These are phyloP conservation scores for Globisporangium nagaii DNA, from an alignment of 352 stramenopile genomes.

Conservation along the genomic window DNA sequence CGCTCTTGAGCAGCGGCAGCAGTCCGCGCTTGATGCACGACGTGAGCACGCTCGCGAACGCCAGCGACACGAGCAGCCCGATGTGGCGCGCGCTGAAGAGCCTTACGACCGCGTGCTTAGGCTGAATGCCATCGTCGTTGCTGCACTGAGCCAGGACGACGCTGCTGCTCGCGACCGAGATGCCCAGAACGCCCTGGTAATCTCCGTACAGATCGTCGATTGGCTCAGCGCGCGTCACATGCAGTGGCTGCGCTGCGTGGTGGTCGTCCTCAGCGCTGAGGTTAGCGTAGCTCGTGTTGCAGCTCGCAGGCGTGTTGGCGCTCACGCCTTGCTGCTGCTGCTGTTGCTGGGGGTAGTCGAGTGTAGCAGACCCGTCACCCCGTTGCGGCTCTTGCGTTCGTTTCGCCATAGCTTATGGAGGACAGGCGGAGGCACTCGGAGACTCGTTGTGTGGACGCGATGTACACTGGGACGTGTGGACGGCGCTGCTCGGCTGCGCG, in stretches of 20 bases:
- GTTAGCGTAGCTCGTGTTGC: conserved; percentile 1
- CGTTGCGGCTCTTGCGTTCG: not conserved
- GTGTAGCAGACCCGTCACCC: not conserved
- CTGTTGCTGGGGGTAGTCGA: not conserved
- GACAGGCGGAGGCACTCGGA: too few species aligned
- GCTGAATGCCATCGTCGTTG: conserved; percentile 5
- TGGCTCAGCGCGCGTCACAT: too few species aligned
- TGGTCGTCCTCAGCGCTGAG: not conserved
- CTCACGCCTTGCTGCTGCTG: not conserved
- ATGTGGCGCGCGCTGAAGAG: conserved; percentile 19
- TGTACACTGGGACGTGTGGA: too few species aligned
- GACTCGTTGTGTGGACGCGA: too few species aligned
- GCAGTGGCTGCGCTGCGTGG: not conserved
- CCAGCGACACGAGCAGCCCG: conserved; percentile 31
- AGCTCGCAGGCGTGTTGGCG: conserved; percentile 9
- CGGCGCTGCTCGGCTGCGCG: not conserved
- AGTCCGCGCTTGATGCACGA: conserved; percentile 33
- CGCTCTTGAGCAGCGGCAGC: conserved; percentile 32
- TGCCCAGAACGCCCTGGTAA: not conserved
- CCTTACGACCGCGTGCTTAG: not conserved
- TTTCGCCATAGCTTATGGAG: too few species aligned
- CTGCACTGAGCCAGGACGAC: too few species aligned
- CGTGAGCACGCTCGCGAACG: conserved; percentile 27
- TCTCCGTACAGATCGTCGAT: not conserved
- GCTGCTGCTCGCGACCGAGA: not conserved